These are phyloP conservation scores for Rhexocercosporidium sp. DNA, from an alignment of 2,329 filamentous ascomycete species.

Conservation along the genomic window DNA sequence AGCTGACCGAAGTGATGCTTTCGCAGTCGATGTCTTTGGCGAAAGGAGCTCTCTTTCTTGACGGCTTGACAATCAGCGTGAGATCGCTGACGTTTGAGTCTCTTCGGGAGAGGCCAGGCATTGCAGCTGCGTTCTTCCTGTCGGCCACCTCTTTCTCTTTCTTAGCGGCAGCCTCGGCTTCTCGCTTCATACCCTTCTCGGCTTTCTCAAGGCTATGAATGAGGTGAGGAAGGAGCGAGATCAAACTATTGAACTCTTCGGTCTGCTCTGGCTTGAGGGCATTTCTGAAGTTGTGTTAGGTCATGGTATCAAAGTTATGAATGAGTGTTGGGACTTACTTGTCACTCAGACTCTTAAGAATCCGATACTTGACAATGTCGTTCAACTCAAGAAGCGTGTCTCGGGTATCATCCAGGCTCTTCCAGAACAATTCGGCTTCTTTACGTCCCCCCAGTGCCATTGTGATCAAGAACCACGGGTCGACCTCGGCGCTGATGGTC, in stretches of 20 bases:
- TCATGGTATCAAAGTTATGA: background rate
- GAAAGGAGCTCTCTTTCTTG: background rate
- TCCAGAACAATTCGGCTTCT: constrained; percentile 23
- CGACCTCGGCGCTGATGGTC: constrained; percentile 18
- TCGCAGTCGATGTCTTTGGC: constrained; percentile 18
- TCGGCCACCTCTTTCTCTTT: background rate
- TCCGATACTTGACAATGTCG: constrained; percentile 27
- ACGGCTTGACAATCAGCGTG: constrained; percentile 15
- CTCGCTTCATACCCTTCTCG: constrained; percentile 13
- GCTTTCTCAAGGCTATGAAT: constrained; percentile 18
- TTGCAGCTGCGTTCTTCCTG: background rate
- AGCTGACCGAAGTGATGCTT: constrained; percentile 17
- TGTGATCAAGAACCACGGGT: constrained; percentile 29
- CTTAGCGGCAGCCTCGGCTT: constrained; percentile 1
- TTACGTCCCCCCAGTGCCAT: constrained; percentile 21
- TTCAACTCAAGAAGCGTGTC: constrained; percentile 24
- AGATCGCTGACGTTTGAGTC: constrained; percentile 22
- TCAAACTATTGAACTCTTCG: constrained; percentile 20
- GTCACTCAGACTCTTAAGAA: constrained; percentile 22
- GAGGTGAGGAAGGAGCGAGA: constrained; percentile 20
- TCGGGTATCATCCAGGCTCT: constrained; percentile 21
- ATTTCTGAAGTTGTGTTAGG: constrained; percentile 9
- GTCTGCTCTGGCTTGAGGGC: constrained; percentile 13
- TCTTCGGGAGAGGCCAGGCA: background rate
- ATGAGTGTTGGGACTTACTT: constrained; percentile 8